Percentiles rank a stretch among this genome's conserved stretches.
Evolutionary conservation across 1,284 basidiomycete species (phyloP).

Genomic region (Flammula alnicola): DNA sequence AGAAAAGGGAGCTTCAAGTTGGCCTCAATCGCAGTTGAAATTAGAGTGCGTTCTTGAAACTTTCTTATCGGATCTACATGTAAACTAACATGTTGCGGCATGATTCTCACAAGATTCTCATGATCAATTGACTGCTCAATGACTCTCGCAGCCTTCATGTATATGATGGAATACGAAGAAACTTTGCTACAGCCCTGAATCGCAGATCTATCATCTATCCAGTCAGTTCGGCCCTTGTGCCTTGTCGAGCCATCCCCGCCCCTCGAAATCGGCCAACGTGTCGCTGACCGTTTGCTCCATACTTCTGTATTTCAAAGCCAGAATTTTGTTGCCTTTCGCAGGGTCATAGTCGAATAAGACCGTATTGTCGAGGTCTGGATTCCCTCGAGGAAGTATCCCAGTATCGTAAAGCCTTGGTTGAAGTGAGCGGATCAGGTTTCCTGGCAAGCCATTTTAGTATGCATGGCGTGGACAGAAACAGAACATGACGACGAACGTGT

Average conservation of each 20-base stretch:
- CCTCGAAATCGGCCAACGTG: constrained; percentile 44
- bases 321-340: constrained; percentile 42
- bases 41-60: too few relatives aligned
- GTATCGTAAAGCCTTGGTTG: constrained; percentile 12
- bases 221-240: too few relatives aligned
- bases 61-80: too few relatives aligned
- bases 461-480: neutral
- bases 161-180: too few relatives aligned
- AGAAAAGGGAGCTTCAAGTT: too few relatives aligned
- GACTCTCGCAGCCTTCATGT: too few relatives aligned
- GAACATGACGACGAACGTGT: neutral
- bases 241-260: constrained; percentile 41
- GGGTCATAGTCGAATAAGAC: constrained; percentile 10
- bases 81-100: too few relatives aligned
- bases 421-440: constrained; percentile 10
- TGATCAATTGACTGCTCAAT: too few relatives aligned
- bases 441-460: constrained; percentile 3
- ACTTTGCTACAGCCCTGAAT: too few relatives aligned
- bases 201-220: too few relatives aligned
- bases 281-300: constrained; percentile 46
- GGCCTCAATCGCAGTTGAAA: too few relatives aligned
- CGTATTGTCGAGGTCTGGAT: constrained; percentile 5
- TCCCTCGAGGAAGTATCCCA: constrained; percentile 17
- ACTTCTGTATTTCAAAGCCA: constrained; percentile 49
- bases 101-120: too few relatives aligned